Evolutionary conservation across 768 basidiomycete genomes (phyloP).

Genomic region (Rhizopogon rudus): DNA sequence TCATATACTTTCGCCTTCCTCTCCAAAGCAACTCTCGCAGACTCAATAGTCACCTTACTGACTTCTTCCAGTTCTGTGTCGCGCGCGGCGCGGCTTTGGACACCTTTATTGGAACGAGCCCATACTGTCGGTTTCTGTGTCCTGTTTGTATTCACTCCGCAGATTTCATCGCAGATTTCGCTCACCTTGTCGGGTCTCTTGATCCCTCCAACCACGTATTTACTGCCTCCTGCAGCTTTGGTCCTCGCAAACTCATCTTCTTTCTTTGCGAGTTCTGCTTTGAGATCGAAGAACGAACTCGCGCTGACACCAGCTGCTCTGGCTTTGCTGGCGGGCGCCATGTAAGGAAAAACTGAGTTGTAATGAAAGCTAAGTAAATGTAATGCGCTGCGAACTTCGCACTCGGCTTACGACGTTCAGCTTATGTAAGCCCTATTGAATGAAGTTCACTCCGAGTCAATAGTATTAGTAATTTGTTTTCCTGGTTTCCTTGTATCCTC

Average conservation of each 20-base stretch:
- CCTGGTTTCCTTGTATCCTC: too few relatives aligned
- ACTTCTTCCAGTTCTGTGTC: conserved; percentile 71
- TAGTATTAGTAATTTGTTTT: too few relatives aligned
- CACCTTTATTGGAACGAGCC: conserved; percentile 73
- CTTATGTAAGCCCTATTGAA: too few relatives aligned
- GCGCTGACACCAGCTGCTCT: conserved; percentile 68
- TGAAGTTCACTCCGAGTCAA: too few relatives aligned
- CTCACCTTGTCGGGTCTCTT: conserved; percentile 69
- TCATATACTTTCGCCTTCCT: conserved; percentile 80
- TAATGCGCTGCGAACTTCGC: too few relatives aligned
- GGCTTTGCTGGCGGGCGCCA: conserved; percentile 50
- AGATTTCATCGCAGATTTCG: neutral
- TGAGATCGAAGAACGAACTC: conserved; percentile 79
- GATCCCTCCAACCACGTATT: conserved; percentile 53
- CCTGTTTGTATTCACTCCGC: neutral
- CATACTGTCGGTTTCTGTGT: conserved; percentile 73
- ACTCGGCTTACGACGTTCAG: too few relatives aligned
- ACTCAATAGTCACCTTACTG: conserved; percentile 66
- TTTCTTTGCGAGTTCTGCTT: conserved; percentile 46
- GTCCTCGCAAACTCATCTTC: conserved; percentile 60
- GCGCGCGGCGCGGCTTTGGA: conserved; percentile 53
- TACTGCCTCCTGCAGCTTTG: conserved; percentile 51
- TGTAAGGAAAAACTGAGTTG: conserved; percentile 8
- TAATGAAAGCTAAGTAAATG: neutral
- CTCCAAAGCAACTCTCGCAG: conserved; percentile 65